A percentile compares a stretch with the other conserved stretches of the same genome.
Evolutionary conservation across 441 rosid genomes (phyloP).

Genomic region (Manihot esculenta): DNA sequence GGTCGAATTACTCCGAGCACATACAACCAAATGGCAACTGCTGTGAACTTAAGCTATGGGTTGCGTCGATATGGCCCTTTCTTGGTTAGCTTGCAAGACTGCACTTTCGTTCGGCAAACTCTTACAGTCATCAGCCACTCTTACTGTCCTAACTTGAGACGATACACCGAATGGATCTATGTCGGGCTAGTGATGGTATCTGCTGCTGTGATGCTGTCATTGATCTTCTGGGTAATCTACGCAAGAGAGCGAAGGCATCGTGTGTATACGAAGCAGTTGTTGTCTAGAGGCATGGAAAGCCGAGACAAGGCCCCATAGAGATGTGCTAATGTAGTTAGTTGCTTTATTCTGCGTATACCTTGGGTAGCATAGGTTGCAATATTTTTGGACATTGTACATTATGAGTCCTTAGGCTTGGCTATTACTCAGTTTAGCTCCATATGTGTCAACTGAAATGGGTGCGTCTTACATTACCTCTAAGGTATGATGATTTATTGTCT

Average conservation of each 20-base stretch:
- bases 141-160: constrained; percentile 68
- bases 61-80: constrained; percentile 76
- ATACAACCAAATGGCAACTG: constrained; percentile 60
- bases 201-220: constrained; percentile 78
- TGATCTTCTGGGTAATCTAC: constrained; percentile 94
- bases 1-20: constrained; percentile 78
- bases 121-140: constrained; percentile 47
- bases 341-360: neutral
- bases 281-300: constrained; percentile 24
- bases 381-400: neutral
- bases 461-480: neutral
- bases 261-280: constrained; percentile 60
- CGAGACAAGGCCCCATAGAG: constrained; percentile 35
- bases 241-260: constrained; percentile 88
- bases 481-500: too few relatives aligned
- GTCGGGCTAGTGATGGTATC: constrained; percentile 75
- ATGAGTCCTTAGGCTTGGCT: neutral
- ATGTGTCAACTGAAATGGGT: too few relatives aligned
- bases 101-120: constrained; percentile 76
- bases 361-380: neutral
- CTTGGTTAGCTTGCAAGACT: constrained; percentile 67
- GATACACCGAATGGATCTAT: constrained; percentile 60
- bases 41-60: constrained; percentile 80
- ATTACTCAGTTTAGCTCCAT: too few relatives aligned
- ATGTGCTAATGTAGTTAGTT: constrained; percentile 2